Evolutionary conservation across 2,329 filamentous ascomycete species (phyloP).

Genomic region (Ophiostoma himal-ulmi): DNA sequence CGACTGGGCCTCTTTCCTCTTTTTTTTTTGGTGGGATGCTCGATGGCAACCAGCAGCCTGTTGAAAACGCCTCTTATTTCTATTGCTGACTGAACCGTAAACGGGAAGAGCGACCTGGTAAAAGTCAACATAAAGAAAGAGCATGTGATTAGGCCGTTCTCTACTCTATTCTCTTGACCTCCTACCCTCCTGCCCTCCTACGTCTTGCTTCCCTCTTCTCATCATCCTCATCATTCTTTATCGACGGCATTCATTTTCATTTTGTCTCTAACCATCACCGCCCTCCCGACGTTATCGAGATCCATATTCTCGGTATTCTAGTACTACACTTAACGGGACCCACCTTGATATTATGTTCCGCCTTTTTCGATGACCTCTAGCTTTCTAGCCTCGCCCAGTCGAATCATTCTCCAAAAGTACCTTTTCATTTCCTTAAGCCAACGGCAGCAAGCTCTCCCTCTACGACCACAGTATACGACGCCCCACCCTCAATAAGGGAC

Average conservation of each 20-base stretch:
- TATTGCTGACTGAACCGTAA: neutral
- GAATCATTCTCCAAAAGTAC: neutral
- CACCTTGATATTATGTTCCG: neutral
- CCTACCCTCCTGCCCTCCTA: neutral
- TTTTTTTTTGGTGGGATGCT: neutral
- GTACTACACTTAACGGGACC: neutral
- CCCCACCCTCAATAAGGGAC: neutral
- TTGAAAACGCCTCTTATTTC: neutral
- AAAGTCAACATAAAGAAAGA: neutral
- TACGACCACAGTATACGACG: neutral
- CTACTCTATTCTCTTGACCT: neutral
- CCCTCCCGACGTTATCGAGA: neutral
- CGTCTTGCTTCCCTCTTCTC: neutral
- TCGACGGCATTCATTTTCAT: too few species aligned
- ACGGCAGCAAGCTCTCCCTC: neutral
- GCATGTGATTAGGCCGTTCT: neutral
- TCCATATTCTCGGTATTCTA: neutral
- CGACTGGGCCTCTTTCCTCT: conserved; percentile 6
- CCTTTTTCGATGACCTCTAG: neutral
- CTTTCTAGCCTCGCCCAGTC: neutral
- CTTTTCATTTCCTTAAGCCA: neutral
- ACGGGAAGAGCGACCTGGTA: neutral
- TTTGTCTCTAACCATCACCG: neutral
- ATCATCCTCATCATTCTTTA: neutral
- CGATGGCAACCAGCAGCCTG: neutral